Evolutionary conservation across 2,329 filamentous ascomycete genomes (phyloP).

Genomic region (Penicillium thymicola): DNA sequence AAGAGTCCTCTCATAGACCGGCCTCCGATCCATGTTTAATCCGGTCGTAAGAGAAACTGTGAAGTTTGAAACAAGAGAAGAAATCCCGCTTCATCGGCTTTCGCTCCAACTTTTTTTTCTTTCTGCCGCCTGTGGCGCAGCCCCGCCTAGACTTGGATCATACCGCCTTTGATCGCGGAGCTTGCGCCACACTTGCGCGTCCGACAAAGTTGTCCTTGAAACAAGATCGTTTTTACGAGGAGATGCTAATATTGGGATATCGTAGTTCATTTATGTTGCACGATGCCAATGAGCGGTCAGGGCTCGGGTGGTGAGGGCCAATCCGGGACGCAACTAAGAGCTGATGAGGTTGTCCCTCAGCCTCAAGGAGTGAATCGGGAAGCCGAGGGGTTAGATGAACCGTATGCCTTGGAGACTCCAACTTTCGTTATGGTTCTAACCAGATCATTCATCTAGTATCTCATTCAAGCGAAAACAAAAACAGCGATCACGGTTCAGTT

Average conservation of each 20-base stretch:
- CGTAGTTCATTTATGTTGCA: slow-evolving; percentile 24
- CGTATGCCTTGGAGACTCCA: slow-evolving; percentile 27
- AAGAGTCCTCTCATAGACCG: slow-evolving; percentile 51
- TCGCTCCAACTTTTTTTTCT: slow-evolving; percentile 31
- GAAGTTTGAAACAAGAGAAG: slow-evolving; percentile 25
- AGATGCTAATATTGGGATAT: slow-evolving; percentile 18
- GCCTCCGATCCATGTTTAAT: slow-evolving; percentile 38
- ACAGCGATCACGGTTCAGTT: slow-evolving; percentile 37
- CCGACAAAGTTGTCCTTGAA: slow-evolving; percentile 13
- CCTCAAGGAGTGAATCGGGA: slow-evolving; percentile 21
- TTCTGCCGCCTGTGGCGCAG: slow-evolving; percentile 33
- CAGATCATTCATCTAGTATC: slow-evolving; percentile 26
- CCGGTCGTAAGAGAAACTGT: slow-evolving; percentile 35
- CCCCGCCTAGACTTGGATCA: slow-evolving; percentile 19
- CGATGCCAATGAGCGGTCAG: slow-evolving; percentile 24
- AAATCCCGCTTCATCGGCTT: slow-evolving; percentile 14
- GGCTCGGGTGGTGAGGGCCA: slow-evolving; percentile 14
- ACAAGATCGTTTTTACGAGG: slow-evolving; percentile 5
- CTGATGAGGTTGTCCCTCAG: slow-evolving; percentile 16
- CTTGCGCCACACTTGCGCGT: slow-evolving; percentile 30
- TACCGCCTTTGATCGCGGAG: slow-evolving; percentile 17
- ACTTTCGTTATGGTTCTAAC: slow-evolving; percentile 6
- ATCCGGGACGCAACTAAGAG: slow-evolving; percentile 6
- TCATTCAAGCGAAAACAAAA: slow-evolving; percentile 46
- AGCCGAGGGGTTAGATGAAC: slow-evolving; percentile 33